Conservation (phyloP, 2,329 filamentous ascomycete species). For the Hymenotorrendiella dingleyae region DNA sequence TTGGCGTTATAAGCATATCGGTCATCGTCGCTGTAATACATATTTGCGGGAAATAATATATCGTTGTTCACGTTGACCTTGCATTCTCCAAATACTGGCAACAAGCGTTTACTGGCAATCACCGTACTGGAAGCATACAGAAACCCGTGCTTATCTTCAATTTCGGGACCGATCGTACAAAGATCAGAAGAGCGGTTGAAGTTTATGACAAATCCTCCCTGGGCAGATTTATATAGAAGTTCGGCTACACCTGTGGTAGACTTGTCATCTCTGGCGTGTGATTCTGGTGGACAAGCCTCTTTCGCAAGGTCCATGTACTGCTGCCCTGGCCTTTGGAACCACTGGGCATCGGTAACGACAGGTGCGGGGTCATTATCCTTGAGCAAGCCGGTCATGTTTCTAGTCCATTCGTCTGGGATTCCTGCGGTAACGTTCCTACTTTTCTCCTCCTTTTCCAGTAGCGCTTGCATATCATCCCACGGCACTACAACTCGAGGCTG, state of each 20-base stretch:
- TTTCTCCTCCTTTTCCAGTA: constrained; percentile 43
- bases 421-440: constrained; percentile 39
- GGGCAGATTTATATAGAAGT: constrained; percentile 35
- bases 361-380: constrained; percentile 16
- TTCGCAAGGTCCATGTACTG: constrained; percentile 56
- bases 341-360: constrained; percentile 18
- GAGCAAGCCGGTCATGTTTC: constrained; percentile 33
- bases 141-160: constrained; percentile 47
- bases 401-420: constrained; percentile 37
- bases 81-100: constrained; percentile 57
- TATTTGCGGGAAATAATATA: constrained; percentile 57
- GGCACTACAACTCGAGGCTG: constrained; percentile 57
- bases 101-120: constrained; percentile 45
- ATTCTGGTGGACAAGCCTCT: constrained; percentile 50
- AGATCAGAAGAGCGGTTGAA: constrained; percentile 54
- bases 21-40: constrained; percentile 54
- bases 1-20: constrained; percentile 51
- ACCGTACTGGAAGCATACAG: constrained; percentile 49
- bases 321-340: constrained; percentile 33
- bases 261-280: constrained; percentile 37
- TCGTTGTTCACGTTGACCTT: constrained; percentile 59
- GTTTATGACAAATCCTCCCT: constrained; percentile 49
- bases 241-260: constrained; percentile 32
- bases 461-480: constrained; percentile 47
- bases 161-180: constrained; percentile 47